phyloP scores from a whole-genome alignment of 495 filamentous ascomycete species.

The Penicillium malachiteum region DNA sequence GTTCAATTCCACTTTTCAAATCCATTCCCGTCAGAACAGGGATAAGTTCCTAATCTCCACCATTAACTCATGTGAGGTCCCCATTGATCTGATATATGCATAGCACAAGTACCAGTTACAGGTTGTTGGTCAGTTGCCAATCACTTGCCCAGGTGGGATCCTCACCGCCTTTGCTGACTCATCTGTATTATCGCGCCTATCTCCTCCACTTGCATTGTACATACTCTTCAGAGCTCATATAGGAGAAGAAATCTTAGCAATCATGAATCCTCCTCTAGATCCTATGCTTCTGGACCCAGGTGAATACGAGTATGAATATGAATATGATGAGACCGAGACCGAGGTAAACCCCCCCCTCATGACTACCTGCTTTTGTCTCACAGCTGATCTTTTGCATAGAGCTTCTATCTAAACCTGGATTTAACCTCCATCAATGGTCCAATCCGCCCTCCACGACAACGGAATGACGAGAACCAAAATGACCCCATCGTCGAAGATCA shows the following conservation, averaged over 20 bases:
- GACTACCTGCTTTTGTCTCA: background rate
- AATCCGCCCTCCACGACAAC: constrained; percentile 34
- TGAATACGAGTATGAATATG: constrained; percentile 66
- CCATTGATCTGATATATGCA: no score
- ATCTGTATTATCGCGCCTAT: constrained; percentile 10
- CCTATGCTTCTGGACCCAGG: constrained; percentile 27
- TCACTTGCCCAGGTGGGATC: no score
- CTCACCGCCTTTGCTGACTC: constrained; percentile 1
- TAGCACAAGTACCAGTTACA: no score
- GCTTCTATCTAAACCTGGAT: constrained; percentile 56
- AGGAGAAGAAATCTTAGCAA: background rate
- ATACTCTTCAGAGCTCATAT: no score
- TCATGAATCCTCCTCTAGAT: constrained; percentile 29
- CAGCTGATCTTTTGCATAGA: constrained; percentile 31
- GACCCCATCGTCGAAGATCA: constrained; percentile 4
- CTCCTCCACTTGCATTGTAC: background rate
- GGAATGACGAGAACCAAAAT: constrained; percentile 19
- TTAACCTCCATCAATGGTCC: constrained; percentile 45
- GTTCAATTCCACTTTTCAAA: no score
- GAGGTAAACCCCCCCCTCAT: constrained; percentile 42
- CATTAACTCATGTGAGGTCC: no score
- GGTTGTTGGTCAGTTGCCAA: no score
- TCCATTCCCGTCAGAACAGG: no score
- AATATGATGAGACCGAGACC: constrained; percentile 57
- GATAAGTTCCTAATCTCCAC: no score